Percentiles rank a stretch among this genome's conserved stretches.
Evolutionary conservation across 169 alveolate genomes (phyloP).

Genomic region (Babesia sp.): DNA sequence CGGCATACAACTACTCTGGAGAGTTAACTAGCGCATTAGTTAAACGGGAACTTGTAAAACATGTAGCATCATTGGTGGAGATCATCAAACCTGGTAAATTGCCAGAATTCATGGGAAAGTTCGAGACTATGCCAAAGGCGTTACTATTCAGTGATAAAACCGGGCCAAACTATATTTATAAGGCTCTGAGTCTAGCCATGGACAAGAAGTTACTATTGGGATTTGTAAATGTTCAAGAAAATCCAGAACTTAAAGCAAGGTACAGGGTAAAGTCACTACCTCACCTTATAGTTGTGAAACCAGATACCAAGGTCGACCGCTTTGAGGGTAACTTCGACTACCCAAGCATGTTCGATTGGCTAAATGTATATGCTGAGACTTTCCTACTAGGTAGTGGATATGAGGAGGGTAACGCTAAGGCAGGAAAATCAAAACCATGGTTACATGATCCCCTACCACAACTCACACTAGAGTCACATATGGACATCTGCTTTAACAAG

Average conservation of each 20-base stretch:
- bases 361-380: constrained; percentile 93
- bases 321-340: constrained; percentile 89
- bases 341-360: constrained; percentile 89
- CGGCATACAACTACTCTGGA: constrained; percentile 64
- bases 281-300: constrained; percentile 79
- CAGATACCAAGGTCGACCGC: constrained; percentile 77
- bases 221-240: constrained; percentile 69
- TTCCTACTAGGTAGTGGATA: constrained; percentile 94
- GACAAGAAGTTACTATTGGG: constrained; percentile 70
- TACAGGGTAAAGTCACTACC: constrained; percentile 88
- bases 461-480: constrained; percentile 79
- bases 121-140: constrained; percentile 77
- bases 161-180: constrained; percentile 71
- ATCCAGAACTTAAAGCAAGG: constrained; percentile 78
- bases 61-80: constrained; percentile 73
- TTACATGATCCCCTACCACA: constrained; percentile 80
- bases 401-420: constrained; percentile 74
- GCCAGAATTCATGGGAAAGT: constrained; percentile 70
- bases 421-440: constrained; percentile 86
- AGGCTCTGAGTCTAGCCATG: constrained; percentile 74
- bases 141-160: constrained; percentile 71
- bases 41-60: constrained; percentile 50
- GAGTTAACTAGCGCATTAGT: constrained; percentile 28
- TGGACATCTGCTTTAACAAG: constrained; percentile 84
- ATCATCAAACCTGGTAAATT: constrained; percentile 60